These are phyloP conservation scores for Amanita thiersii DNA, from an alignment of 768 basidiomycete species.

Conservation along the genomic window DNA sequence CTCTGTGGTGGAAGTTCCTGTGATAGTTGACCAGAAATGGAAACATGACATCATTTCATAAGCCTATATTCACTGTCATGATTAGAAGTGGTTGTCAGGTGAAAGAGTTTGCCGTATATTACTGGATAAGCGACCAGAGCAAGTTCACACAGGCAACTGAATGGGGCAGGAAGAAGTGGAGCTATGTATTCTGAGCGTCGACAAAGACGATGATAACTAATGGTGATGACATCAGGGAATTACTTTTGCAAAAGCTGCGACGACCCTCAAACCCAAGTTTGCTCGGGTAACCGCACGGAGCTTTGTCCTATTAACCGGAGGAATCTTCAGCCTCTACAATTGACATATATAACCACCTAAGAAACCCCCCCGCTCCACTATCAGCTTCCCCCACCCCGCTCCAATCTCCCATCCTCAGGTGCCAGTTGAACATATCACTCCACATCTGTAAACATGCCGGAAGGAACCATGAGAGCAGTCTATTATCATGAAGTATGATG, in stretches of 20 bases:
- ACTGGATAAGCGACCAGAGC: too few species aligned
- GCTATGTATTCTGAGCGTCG: too few species aligned
- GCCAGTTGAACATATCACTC: background rate
- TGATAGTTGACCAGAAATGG: too few species aligned
- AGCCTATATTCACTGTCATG: background rate
- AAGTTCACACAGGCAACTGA: too few species aligned
- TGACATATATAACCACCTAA: too few species aligned
- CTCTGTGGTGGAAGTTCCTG: too few species aligned
- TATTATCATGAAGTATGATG: conserved; percentile 56
- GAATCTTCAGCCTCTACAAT: too few species aligned
- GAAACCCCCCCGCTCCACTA: too few species aligned
- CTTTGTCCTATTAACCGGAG: too few species aligned
- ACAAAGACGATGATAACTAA: too few species aligned
- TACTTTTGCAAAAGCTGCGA: background rate
- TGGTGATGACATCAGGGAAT: background rate
- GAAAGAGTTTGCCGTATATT: background rate
- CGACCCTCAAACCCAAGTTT: conserved; percentile 3
- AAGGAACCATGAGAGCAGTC: conserved; percentile 67
- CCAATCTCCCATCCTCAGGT: background rate
- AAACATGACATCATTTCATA: background rate
- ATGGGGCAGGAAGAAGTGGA: background rate
- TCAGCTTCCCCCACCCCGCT: too few species aligned
- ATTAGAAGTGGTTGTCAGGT: background rate
- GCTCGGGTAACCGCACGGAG: too few species aligned
- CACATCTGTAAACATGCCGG: conserved; percentile 30